Evolutionary conservation across 2,329 filamentous ascomycete species (phyloP).

Genomic region (Aspergillus ibericus): DNA sequence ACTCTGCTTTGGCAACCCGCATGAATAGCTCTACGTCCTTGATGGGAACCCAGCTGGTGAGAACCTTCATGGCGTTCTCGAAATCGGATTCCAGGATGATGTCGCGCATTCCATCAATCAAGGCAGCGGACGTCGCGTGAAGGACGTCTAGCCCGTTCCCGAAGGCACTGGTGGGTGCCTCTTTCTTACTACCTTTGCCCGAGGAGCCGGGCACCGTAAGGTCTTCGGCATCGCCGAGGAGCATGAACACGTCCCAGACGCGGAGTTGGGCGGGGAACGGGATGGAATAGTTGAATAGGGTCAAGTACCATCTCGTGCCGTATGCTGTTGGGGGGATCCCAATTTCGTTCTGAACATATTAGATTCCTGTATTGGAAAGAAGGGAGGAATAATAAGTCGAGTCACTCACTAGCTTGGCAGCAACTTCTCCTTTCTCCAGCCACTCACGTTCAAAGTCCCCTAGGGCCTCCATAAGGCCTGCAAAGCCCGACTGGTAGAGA

Average conservation of each 20-base stretch:
- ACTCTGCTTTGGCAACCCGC: conserved; percentile 84
- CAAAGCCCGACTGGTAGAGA: conserved; percentile 81
- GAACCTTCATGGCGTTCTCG: conserved; percentile 95
- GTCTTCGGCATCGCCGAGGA: conserved; percentile 74
- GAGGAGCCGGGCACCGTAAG: conserved; percentile 22
- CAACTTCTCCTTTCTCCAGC: conserved; percentile 76
- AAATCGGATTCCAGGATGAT: conserved; percentile 91
- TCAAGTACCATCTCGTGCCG: conserved; percentile 95
- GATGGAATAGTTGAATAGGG: conserved; percentile 94
- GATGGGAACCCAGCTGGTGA: conserved; percentile 91
- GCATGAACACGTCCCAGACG: conserved; percentile 97
- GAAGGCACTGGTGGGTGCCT: conserved; percentile 41
- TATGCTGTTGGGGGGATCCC: conserved; percentile 87
- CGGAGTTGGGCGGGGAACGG: conserved; percentile 91
- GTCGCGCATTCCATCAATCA: conserved; percentile 86
- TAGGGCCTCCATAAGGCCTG: conserved; percentile 80
- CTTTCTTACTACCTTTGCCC: conserved; percentile 21
- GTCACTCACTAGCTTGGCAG: conserved; percentile 66
- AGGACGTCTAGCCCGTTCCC: conserved; percentile 76
- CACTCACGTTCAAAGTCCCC: conserved; percentile 82
- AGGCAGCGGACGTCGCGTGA: conserved; percentile 83
- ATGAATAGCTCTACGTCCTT: conserved; percentile 93
- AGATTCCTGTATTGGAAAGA: background rate
- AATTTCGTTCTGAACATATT: conserved; percentile 56
- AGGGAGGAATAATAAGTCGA: background rate